These are phyloP conservation scores for Moesziomyces sp. DNA, from an alignment of 1,284 basidiomycete species.

Conservation along the genomic window DNA sequence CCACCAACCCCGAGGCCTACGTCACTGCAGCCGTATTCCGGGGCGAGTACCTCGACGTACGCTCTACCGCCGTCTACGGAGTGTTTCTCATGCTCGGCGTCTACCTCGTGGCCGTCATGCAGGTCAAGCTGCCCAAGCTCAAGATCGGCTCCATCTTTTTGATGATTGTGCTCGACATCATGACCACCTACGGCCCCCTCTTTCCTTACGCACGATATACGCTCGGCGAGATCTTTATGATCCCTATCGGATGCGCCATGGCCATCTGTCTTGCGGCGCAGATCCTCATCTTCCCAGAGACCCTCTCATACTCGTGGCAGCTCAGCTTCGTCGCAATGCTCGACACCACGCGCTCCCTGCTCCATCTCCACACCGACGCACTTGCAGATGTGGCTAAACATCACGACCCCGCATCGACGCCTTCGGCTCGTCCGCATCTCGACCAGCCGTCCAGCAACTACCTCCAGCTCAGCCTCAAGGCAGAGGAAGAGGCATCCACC, in stretches of 20 bases:
- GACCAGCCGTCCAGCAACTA: slow-evolving; percentile 13
- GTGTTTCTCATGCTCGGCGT: slow-evolving; percentile 77
- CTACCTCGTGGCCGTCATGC: slow-evolving; percentile 74
- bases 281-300: slow-evolving; percentile 79
- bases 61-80: slow-evolving; percentile 74
- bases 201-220: slow-evolving; percentile 77
- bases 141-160: slow-evolving; percentile 71
- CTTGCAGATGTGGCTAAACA: slow-evolving; percentile 20
- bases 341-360: slow-evolving; percentile 12
- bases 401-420: slow-evolving; percentile 1
- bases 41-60: slow-evolving; percentile 77
- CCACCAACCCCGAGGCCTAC: slow-evolving; percentile 61
- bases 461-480: slow-evolving; percentile 18
- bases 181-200: slow-evolving; percentile 71
- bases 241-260: slow-evolving; percentile 44
- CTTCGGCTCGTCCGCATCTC: slow-evolving; percentile 1
- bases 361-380: slow-evolving; percentile 21
- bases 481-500: slow-evolving; percentile 26
- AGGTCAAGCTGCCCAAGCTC: slow-evolving; percentile 76
- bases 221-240: slow-evolving; percentile 69
- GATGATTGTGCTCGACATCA: slow-evolving; percentile 54
- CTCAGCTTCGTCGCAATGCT: slow-evolving; percentile 59
- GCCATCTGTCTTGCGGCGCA: slow-evolving; percentile 65
- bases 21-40: slow-evolving; percentile 72
- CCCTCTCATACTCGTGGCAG: slow-evolving; percentile 73